These are phyloP conservation scores for Alternaria solani DNA, from an alignment of 2,329 filamentous ascomycete genomes.

Conservation along the genomic window DNA sequence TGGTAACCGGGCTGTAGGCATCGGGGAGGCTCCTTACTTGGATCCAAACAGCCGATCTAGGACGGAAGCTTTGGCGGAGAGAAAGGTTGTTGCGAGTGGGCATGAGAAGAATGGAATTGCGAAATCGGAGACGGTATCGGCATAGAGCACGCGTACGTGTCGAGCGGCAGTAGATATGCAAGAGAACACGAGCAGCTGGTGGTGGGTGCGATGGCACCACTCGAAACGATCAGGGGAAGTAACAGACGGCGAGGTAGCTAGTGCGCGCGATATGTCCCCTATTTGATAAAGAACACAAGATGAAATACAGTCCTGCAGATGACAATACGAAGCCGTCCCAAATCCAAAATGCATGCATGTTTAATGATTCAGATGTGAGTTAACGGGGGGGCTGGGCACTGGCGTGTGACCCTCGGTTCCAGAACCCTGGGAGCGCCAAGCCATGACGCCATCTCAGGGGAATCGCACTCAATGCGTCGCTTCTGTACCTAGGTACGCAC, in stretches of 20 bases:
- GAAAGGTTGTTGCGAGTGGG: background rate
- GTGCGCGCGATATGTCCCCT: background rate
- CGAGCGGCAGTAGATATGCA: background rate
- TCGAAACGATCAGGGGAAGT: background rate
- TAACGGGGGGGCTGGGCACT: background rate
- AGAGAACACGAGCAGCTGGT: background rate
- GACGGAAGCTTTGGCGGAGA: conserved; percentile 30
- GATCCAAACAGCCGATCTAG: conserved; percentile 43
- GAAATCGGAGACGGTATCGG: conserved; percentile 7
- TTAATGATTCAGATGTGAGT: background rate
- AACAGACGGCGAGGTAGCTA: background rate
- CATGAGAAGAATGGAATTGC: conserved; percentile 1
- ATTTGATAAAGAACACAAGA: background rate
- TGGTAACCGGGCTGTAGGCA: conserved; percentile 47
- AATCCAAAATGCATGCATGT: background rate
- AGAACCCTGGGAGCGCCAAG: background rate
- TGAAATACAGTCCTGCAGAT: background rate
- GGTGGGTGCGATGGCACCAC: background rate
- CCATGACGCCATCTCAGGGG: conserved; percentile 8
- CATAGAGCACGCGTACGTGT: background rate
- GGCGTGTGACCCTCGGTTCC: background rate
- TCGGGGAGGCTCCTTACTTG: conserved; percentile 52
- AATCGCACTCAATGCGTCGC: conserved; percentile 1
- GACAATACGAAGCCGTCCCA: background rate
- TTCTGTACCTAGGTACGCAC: background rate